Base-by-base conservation (phyloP, 129 eudicot genomes). In the Artemisia tridentata region DNA sequence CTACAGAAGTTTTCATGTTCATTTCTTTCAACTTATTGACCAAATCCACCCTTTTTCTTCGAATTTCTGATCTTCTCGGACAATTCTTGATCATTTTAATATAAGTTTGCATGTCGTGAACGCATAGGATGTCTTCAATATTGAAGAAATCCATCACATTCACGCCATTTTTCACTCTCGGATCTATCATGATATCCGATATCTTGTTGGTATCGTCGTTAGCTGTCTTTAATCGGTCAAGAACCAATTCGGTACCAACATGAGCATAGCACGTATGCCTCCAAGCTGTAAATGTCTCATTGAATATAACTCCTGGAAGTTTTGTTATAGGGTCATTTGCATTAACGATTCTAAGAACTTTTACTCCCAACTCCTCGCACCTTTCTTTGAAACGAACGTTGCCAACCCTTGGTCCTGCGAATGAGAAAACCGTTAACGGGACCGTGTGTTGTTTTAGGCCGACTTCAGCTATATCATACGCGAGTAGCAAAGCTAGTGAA, bases 381-480 rank as follows among this genome's bases (percentile, higher is more conserved):
- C 91, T 73, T 65, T 86, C 79, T 56, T 83, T 86, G 68, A 86
- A 86, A 5, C 38, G 67, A 48, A 52, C 61, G 38, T 86, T 86
- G 50, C 91, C 91, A 29, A 86, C 91, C 73, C 85, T 80, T 3
- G 91, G 91, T 31, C 91, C 91, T 7, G 83, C 91, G 16, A 82
- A 86, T 7, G 91, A 86, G 46, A 86, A 86, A 3, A 86, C 91
- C 1, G 91, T 83, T n/a, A 86, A 57, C 0, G 80, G 78, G 21
- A 80, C 48, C 13, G 38, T 17, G 23, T 71, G 59, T 43, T 66
- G 51, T 55, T 85, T 76, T 1, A 27, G 0, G 5, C 85, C 78
- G 11, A 80, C 57, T 55, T 86, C 91, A 11, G 87, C 78, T 8
- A 86, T 64, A 65, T 86, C 91, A 73, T 86, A 86, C 0, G 85